Percentiles rank a stretch among this genome's conserved stretches.
These are phyloP conservation scores for Geranium brycei DNA, from an alignment of 345 rosid species.

Conservation along the genomic window DNA sequence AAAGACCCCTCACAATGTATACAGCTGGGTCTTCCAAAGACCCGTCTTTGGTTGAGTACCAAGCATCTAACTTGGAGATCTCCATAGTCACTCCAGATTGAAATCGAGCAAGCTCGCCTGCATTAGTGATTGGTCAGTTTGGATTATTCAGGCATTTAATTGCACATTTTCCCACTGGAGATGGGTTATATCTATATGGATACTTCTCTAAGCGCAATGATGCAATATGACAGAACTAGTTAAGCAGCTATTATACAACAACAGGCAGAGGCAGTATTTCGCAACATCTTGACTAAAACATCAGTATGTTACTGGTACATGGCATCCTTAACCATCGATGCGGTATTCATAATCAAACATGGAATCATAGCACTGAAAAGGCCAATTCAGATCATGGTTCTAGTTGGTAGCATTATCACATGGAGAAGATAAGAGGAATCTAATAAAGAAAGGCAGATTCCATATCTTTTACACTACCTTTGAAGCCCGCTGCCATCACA, in stretches of 20 bases:
- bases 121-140: constrained; percentile 8
- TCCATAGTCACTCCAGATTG: constrained; percentile 86
- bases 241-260: no score
- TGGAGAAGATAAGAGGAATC: neutral
- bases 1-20: constrained; percentile 70
- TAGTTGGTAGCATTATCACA: neutral
- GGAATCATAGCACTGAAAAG: no score
- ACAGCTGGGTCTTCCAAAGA: constrained; percentile 62
- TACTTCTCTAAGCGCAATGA: no score
- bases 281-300: no score
- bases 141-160: no score
- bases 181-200: no score
- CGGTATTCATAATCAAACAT: no score
- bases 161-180: no score
- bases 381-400: neutral
- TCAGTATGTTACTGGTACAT: no score
- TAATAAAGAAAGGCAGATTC: neutral
- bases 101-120: constrained; percentile 89
- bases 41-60: constrained; percentile 71
- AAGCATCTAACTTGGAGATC: constrained; percentile 86
- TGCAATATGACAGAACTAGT: no score
- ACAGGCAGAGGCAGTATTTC: no score
- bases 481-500: constrained; percentile 84
- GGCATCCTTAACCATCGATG: no score
- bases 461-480: constrained; percentile 33